Base-by-base conservation (phyloP, 192 early-diverging fungal species). In the Podila epigama region DNA sequence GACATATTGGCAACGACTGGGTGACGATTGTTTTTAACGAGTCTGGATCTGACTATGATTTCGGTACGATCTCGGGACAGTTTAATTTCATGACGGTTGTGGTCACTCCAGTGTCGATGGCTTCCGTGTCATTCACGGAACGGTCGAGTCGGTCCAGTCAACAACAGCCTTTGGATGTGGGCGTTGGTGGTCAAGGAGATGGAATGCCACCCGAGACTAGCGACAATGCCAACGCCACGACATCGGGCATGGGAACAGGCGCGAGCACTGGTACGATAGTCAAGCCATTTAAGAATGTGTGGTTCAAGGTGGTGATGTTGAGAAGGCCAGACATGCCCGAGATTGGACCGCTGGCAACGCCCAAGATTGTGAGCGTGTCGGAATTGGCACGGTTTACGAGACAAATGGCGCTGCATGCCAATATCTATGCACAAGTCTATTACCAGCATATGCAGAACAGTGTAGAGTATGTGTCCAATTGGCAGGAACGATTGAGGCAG, bases 81-180 rank as follows among this genome's bases (percentile, higher is more conserved):
- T 98, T 98, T 84, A 98, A 98, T 72, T 97, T 91, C 79, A 91
- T 99, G 61, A 93, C 95, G 62, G 93, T 99, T 69, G 89, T 99
- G 5, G 90, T 99, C 54, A 92, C 92, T 11, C 96, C 97, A 1
- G 66, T 77, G 10, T 77, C 73, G 15, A 77, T 77, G 73, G 73
- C 73, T 7, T 77, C 73, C 6, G 60, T 77, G 20, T 64, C 73
- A 0, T 77, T 58, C 22, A 68, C 65, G 8, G 73, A 68, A 25
- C 22, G 58, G 3, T 48, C 60, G 9, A 68, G 66, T 27, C 57
- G 56, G 9, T 35, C 50, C 36, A 34, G 42, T 34, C 73, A 77
- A 9, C 65, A 77, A 12, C 60, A 63, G 27, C 79, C n/a, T n/a
- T n/a, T n/a, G n/a, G n/a, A n/a, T n/a, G n/a, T n/a, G n/a, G n/a